Evolutionary conservation across 257 asterid species (phyloP).

Genomic region (Primulina eburnea): DNA sequence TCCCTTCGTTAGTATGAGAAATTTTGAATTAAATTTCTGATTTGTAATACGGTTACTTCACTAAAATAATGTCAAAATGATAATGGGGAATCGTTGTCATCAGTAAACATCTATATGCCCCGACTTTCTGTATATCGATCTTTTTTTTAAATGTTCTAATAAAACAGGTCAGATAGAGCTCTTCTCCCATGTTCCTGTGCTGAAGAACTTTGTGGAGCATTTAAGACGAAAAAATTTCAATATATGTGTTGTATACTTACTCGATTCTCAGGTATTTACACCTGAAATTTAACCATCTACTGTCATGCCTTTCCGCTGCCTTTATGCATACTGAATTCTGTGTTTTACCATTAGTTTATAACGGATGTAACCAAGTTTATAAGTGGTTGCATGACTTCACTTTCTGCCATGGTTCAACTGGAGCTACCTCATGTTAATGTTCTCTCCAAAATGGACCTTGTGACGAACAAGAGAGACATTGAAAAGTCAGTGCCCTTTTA

Average conservation of each 20-base stretch:
- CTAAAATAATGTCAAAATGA: neutral
- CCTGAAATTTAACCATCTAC: conserved; percentile 7
- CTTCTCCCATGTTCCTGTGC: conserved; percentile 92
- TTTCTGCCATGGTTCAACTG: conserved; percentile 96
- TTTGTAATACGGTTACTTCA: neutral
- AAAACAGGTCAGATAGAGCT: conserved; percentile 89
- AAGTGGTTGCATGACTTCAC: conserved; percentile 98
- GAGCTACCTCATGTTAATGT: conserved; percentile 95
- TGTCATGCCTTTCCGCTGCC: neutral
- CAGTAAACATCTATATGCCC: neutral
- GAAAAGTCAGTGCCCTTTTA: conserved; percentile 63
- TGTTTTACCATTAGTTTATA: conserved; percentile 53
- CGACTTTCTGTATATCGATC: conserved; percentile 2
- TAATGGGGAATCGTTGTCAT: neutral
- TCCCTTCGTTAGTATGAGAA: neutral
- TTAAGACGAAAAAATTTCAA: conserved; percentile 76
- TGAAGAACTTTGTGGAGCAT: conserved; percentile 87
- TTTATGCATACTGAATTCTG: conserved; percentile 21
- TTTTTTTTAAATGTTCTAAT: conserved; percentile 23
- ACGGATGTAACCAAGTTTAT: conserved; percentile 98
- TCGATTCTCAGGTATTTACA: conserved; percentile 83
- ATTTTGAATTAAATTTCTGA: neutral
- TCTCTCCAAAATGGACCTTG: conserved; percentile 98
- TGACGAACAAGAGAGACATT: conserved; percentile 81
- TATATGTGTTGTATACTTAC: conserved; percentile 86